Base-by-base conservation (phyloP, 2,329 filamentous ascomycete genomes). In the Fusarium pseudograminearum region DNA sequence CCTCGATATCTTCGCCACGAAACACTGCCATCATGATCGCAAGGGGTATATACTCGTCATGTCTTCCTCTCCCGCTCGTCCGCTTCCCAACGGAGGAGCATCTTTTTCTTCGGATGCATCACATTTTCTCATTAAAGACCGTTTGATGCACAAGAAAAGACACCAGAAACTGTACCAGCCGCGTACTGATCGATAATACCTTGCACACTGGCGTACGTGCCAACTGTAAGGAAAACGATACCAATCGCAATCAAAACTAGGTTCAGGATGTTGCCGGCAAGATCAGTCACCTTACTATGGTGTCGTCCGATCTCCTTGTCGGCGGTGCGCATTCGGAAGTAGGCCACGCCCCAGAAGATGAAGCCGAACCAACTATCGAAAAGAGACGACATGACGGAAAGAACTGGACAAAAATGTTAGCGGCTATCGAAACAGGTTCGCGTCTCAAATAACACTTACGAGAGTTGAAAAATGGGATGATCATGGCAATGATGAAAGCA, bases 321-420 rank as follows among this genome's bases (percentile, higher is more conserved):
- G 2, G 87, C 90, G 22, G 82, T 82, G 48, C 91, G 86, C 91
- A 95, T 93, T 58, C 91, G 87, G 75, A 94, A 87, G 76, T 93
- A 95, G 1, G 92, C 92, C 2, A 93, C 86, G 15, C 91, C 92
- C 92, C 92, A 98, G 84, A 97, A 98, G 76, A 97, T 97, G 84
- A 97, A 98, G 26, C 94, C 94, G 74, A 95, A 95, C 85, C 94
- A 95, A 56, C 92, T 95, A 80, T 97, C 93, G 76, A 97, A 97
- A 2, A 97, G 86, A 6, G 93, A 93, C n/a, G 90, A 92, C 90
- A 94, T 92, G 65, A 93, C 83, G 7, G 89, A 90, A n/a, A 89
- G 80, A 4, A 90, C 85, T 87, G 40, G 3, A 74, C 22, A 72
- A 61, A 53, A 36, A 16, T 15, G 20, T 76, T 52, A 73, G 63